Base-by-base conservation (phyloP, 371 early-diverging fungal genomes). In the Lichtheimia ornata region DNA sequence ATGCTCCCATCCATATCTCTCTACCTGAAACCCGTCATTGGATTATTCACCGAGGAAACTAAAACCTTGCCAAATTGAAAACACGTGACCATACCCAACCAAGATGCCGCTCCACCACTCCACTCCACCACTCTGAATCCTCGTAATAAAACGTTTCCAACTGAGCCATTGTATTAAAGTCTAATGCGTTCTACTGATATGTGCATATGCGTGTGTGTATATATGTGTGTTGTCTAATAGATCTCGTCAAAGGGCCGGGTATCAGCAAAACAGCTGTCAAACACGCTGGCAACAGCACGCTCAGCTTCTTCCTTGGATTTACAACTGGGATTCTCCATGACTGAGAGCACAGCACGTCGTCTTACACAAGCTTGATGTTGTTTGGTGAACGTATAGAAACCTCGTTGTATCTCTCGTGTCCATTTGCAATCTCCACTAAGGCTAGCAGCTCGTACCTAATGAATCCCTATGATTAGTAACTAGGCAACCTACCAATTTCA, bases 161-260 rank as follows among this genome's bases (percentile, higher is more conserved):
- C 35, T 11, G 9, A 35, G 9, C 2, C 9, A 9, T 11, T 35
- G 35, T 35, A 35, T 35, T 35, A 35, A 35, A 28, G 28, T 35
- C 35, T 35, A 35, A 9, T 9, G 11, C 11, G 4, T 35, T 35
- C 35, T 35, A 35, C 35, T 35, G 35, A 35, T 35, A 35, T 35
- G 35, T 35, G 35, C 35, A 35, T 9, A 9, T 35, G 35, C 9
- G 11, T 35, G 35, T 6, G 35, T 35, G 35, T 35, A 11, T 35
- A 9, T 35, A 9, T 35, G 28, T 28, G 28, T 28, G 28, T 28
- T 35, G 35, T 53, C 50, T 81, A 90, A 63, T 93, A 93, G 28
- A 96, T 93, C 72, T 97, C 97, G 67, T 95, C 95, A 74, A 95
- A 96, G 0, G 97, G 97, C 35, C 91, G 86, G 5, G 96, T 95